These are phyloP conservation scores for Metrosideros polymorpha DNA, from an alignment of 441 rosid genomes.

Conservation along the genomic window DNA sequence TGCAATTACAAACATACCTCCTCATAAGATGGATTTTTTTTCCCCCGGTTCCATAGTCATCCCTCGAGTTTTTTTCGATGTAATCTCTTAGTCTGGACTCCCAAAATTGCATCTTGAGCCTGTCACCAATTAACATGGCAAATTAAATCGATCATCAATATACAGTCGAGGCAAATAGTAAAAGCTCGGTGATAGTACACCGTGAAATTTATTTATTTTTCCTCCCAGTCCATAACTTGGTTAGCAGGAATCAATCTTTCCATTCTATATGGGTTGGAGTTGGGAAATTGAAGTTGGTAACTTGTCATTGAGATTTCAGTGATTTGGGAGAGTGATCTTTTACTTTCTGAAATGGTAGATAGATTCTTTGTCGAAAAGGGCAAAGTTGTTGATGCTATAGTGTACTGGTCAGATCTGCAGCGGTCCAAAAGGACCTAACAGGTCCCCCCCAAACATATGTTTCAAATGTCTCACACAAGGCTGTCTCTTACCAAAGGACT, in stretches of 20 bases:
- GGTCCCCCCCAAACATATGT: neutral
- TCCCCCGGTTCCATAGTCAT: neutral
- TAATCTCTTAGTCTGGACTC: neutral
- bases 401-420: neutral
- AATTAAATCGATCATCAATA: neutral
- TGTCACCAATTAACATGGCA: neutral
- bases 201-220: neutral
- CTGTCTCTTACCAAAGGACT: neutral
- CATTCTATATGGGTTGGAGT: neutral
- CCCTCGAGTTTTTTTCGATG: neutral
- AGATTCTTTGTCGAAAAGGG: neutral
- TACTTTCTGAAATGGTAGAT: neutral
- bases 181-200: neutral
- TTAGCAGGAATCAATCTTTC: neutral
- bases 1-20: neutral
- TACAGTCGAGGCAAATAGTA: neutral
- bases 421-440: neutral
- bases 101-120: neutral
- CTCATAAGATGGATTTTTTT: neutral
- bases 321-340: neutral
- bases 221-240: neutral
- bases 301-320: neutral
- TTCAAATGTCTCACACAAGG: neutral
- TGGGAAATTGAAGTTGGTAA: neutral
- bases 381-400: neutral